Evolutionary conservation across 345 rosid genomes (phyloP).

Genomic region (Salix brachista): DNA sequence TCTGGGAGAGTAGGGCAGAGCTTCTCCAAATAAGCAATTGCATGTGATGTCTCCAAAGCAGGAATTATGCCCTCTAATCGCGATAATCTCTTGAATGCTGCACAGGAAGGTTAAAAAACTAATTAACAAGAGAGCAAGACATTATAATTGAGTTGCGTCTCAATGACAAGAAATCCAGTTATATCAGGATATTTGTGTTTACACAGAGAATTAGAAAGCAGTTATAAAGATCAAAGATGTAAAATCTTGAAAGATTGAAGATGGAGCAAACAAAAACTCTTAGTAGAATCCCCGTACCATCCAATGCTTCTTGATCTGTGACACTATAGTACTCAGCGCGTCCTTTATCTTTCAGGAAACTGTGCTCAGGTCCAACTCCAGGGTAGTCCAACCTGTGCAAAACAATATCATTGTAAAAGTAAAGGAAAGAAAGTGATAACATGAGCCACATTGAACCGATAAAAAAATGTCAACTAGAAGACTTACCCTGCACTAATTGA

Average conservation of each 20-base stretch:
- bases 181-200: not conserved
- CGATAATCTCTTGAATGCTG: slow-evolving; percentile 85
- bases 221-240: not conserved
- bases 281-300: slow-evolving; percentile 42
- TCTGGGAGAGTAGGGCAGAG: slow-evolving; percentile 68
- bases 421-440: not conserved
- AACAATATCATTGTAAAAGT: not conserved
- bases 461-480: not conserved
- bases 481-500: slow-evolving; percentile 92
- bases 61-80: slow-evolving; percentile 85
- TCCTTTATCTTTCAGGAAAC: slow-evolving; percentile 79
- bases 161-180: not conserved
- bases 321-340: slow-evolving; percentile 78
- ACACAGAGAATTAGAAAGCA: not conserved
- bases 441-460: not conserved
- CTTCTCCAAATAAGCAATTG: slow-evolving; percentile 73
- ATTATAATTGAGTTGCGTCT: not conserved
- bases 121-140: not conserved
- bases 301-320: slow-evolving; percentile 86
- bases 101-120: not conserved
- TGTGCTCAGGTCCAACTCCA: slow-evolving; percentile 98
- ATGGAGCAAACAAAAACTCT: not conserved
- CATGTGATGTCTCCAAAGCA: slow-evolving; percentile 91
- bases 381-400: slow-evolving; percentile 82
- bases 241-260: not conserved